A percentile compares a stretch with the other conserved stretches of the same genome.
Conservation (phyloP, 306 rosid genomes). For the Prunus mume region DNA sequence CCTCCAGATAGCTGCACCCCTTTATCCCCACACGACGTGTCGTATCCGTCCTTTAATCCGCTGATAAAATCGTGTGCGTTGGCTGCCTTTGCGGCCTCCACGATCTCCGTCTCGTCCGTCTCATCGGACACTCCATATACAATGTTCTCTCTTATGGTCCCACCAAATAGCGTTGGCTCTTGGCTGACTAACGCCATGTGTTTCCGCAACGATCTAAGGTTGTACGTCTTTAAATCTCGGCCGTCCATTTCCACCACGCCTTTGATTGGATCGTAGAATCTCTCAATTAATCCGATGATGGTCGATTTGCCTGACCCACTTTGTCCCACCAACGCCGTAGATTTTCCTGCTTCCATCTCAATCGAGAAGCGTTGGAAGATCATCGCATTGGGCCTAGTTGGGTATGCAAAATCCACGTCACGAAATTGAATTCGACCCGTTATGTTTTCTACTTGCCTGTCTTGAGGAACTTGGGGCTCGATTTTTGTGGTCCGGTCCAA, state of each 20-base stretch:
- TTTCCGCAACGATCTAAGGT: constrained; percentile 42
- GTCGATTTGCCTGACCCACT: constrained; percentile 55
- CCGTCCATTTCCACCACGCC: constrained; percentile 38
- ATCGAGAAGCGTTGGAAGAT: constrained; percentile 37
- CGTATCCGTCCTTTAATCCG: constrained; percentile 40
- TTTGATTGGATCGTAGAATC: constrained; percentile 51
- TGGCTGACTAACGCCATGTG: constrained; percentile 48
- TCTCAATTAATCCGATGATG: constrained; percentile 43
- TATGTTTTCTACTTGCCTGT: constrained; percentile 17
- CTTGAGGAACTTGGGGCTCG: constrained; percentile 22
- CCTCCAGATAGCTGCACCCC: constrained; percentile 56
- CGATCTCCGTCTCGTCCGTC: constrained; percentile 35
- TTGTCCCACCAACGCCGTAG: constrained; percentile 53
- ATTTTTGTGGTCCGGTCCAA: constrained; percentile 31
- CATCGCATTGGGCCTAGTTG: constrained; percentile 36
- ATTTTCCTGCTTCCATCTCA: constrained; percentile 37
- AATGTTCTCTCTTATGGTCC: constrained; percentile 53
- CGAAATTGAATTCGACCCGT: constrained; percentile 30
- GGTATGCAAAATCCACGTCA: constrained; percentile 44
- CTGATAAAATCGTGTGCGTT: constrained; percentile 51
- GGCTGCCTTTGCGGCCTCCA: constrained; percentile 46
- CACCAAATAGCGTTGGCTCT: constrained; percentile 23
- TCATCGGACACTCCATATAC: constrained; percentile 28
- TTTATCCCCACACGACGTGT: constrained; percentile 43
- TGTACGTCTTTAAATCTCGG: constrained; percentile 27